Conservation (phyloP, 2,329 filamentous ascomycete species). For the Ceratocystiopsis sp. region DNA sequence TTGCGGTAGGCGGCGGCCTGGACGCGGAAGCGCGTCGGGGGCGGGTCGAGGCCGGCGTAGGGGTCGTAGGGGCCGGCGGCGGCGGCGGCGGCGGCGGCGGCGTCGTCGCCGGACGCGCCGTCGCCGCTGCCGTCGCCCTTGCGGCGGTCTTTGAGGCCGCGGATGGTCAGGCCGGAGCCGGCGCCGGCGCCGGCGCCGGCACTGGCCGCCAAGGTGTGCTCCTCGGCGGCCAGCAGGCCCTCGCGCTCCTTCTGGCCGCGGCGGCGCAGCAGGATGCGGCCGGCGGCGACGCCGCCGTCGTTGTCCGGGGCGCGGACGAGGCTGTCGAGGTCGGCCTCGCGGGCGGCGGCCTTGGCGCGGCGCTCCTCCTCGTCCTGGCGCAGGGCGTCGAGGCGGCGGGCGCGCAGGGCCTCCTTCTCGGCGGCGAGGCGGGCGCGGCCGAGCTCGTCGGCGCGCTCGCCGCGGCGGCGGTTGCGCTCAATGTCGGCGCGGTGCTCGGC, state of each 20-base stretch:
- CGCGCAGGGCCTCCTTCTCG: constrained; percentile 48
- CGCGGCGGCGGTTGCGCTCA: constrained; percentile 37
- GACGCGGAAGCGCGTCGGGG: constrained; percentile 52
- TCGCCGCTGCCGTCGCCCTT: constrained; percentile 13
- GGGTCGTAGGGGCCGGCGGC: constrained; percentile 72
- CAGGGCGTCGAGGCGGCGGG: constrained; percentile 44
- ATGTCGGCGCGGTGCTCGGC: constrained; percentile 53
- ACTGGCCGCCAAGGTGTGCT: constrained; percentile 20
- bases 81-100: constrained; percentile 23
- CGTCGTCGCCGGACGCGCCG: constrained; percentile 26
- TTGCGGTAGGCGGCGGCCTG: constrained; percentile 52
- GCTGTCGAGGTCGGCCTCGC: constrained; percentile 52
- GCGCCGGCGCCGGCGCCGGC: constrained; percentile 8
- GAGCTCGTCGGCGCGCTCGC: constrained; percentile 35
- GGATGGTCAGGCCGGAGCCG: constrained; percentile 41
- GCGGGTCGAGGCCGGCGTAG: constrained; percentile 58
- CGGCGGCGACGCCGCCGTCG: constrained; percentile 20
- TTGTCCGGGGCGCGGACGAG: constrained; percentile 43
- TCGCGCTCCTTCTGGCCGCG: constrained; percentile 35
- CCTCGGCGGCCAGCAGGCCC: constrained; percentile 15
- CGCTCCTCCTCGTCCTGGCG: constrained; percentile 57
- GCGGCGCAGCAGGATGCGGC: constrained; percentile 56
- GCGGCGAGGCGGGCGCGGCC: constrained; percentile 38
- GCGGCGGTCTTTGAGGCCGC: constrained; percentile 55
- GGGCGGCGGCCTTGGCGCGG: constrained; percentile 41